Percentiles rank a stretch among this genome's conserved stretches.
Conservation (phyloP, 78 protist species). For the Protostelium mycophagum region DNA sequence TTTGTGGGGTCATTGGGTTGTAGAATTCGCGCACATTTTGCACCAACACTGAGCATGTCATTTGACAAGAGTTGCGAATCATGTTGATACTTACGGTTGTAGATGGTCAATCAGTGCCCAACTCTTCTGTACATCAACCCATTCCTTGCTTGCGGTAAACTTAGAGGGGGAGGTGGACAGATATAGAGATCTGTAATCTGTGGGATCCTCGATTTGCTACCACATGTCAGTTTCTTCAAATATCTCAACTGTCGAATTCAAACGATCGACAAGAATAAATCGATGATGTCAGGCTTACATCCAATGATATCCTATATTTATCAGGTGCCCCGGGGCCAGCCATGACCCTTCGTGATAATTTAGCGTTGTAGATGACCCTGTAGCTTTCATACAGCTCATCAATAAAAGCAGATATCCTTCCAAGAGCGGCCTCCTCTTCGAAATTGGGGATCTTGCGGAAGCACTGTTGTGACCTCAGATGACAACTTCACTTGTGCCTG, state of each 20-base stretch:
- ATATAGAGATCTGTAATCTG: too few relatives aligned
- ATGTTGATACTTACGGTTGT: not conserved
- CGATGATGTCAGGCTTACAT: not conserved
- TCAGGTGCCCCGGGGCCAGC: not conserved
- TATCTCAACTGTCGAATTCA: not conserved
- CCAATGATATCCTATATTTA: not conserved
- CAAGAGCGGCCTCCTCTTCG: not conserved
- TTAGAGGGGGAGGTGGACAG: not conserved
- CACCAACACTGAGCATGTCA: not conserved
- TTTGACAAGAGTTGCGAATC: not conserved
- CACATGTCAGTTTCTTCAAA: too few relatives aligned
- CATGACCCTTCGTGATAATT: not conserved
- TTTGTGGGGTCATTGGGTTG: not conserved
- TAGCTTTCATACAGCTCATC: not conserved
- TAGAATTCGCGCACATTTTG: not conserved
- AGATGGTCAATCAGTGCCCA: not conserved
- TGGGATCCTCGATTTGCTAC: too few relatives aligned
- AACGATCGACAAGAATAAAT: not conserved
- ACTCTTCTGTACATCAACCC: not conserved
- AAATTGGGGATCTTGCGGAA: not conserved
- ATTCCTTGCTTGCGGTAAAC: not conserved
- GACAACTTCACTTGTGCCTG: not conserved
- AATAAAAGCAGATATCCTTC: not conserved
- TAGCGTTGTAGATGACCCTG: not conserved
- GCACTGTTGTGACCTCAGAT: not conserved